Evolutionary conservation across 345 rosid species (phyloP).

Genomic region (Salix suchowensis): DNA sequence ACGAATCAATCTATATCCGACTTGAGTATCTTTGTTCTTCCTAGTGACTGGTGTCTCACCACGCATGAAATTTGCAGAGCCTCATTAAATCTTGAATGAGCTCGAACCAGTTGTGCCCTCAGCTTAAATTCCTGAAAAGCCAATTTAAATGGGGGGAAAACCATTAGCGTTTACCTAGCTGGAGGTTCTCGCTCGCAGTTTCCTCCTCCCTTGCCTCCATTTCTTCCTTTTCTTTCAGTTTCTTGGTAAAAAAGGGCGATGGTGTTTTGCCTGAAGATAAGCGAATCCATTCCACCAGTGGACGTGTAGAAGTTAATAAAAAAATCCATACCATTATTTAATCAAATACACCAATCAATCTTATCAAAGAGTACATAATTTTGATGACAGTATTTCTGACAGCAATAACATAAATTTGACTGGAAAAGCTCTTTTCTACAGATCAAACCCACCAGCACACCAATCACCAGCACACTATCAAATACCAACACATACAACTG

Average conservation of each 20-base stretch:
- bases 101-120: not conserved
- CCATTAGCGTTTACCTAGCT: not conserved
- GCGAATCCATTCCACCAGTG: not conserved
- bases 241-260: too few species aligned
- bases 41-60: not conserved
- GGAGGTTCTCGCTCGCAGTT: not conserved
- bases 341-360: not conserved
- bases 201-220: too few species aligned
- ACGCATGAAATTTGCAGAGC: not conserved
- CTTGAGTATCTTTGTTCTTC: not conserved
- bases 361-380: not conserved
- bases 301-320: not conserved
- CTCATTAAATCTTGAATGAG: not conserved
- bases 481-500: not conserved
- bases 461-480: conserved; percentile 8
- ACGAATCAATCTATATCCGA: not conserved
- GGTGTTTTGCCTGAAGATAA: too few species aligned
- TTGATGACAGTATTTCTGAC: not conserved
- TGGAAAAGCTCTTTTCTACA: not conserved
- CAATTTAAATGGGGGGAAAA: not conserved
- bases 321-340: not conserved
- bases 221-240: too few species aligned
- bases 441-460: not conserved
- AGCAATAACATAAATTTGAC: not conserved
- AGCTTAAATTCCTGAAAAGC: not conserved